Evolutionary conservation across 192 early-diverging fungal genomes (phyloP).

Genomic region (Cladochytrium replicatum): DNA sequence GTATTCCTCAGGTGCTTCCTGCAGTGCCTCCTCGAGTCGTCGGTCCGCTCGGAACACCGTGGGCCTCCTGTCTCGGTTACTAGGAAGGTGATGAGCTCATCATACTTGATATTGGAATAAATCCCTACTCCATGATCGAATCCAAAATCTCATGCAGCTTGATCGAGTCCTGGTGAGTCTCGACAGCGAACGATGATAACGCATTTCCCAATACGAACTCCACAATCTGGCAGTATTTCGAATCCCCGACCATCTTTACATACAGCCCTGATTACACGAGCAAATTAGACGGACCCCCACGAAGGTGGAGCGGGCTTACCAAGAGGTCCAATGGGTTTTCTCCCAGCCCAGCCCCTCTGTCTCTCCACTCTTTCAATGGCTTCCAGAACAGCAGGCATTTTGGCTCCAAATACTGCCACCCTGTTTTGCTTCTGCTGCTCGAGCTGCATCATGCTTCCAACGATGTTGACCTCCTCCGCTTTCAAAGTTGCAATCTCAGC

Average conservation of each 20-base stretch:
- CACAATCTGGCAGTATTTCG: conserved; percentile 14
- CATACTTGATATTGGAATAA: not conserved
- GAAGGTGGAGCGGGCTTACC: conserved; percentile 57
- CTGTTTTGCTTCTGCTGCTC: conserved; percentile 50
- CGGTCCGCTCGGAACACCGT: conserved; percentile 4
- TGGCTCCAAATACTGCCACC: conserved; percentile 65
- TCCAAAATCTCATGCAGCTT: conserved; percentile 10
- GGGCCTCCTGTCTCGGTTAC: conserved; percentile 8
- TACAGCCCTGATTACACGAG: conserved; percentile 44
- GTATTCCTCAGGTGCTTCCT: not conserved
- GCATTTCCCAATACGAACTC: conserved; percentile 22
- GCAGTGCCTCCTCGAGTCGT: not conserved
- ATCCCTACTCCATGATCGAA: not conserved
- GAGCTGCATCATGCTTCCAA: conserved; percentile 37
- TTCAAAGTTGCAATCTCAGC: conserved; percentile 26
- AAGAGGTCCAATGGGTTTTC: conserved; percentile 45
- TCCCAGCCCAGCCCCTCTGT: conserved; percentile 59
- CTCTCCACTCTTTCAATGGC: conserved; percentile 59
- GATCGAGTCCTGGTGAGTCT: conserved; percentile 19
- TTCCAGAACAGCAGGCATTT: conserved; percentile 66
- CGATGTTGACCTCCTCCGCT: conserved; percentile 16
- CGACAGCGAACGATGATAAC: conserved; percentile 25
- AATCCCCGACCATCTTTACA: conserved; percentile 16
- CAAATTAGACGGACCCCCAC: conserved; percentile 65
- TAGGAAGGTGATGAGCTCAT: not conserved